phyloP scores from a whole-genome alignment of 2,329 filamentous ascomycete species.

The Pseudogymnoascus sp. region DNA sequence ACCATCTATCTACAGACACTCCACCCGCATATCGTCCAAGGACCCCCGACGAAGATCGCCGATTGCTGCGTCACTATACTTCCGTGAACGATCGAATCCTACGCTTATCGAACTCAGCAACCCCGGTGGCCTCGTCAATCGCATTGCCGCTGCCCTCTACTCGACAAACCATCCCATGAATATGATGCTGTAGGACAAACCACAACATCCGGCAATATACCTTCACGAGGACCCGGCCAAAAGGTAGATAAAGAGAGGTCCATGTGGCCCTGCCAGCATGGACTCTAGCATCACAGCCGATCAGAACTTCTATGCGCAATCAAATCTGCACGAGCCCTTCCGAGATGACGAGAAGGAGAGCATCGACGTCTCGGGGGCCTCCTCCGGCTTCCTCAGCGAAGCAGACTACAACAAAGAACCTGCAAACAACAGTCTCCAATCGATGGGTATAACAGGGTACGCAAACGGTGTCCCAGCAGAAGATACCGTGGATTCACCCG shows the following conservation, averaged over 20 bases:
- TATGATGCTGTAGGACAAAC: slow-evolving; percentile 4
- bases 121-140: not conserved
- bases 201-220: not conserved
- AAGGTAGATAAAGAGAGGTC: slow-evolving; percentile 1
- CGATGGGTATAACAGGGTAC: not conserved
- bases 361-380: not conserved
- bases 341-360: not conserved
- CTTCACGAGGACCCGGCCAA: slow-evolving; percentile 3
- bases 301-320: slow-evolving; percentile 27
- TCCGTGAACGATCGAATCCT: not conserved
- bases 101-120: not conserved
- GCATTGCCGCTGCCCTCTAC: not conserved
- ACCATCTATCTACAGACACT: not conserved
- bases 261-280: slow-evolving; percentile 22
- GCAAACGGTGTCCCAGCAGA: not conserved
- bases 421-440: not conserved
- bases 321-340: not conserved
- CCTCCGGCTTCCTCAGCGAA: not conserved
- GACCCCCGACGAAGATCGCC: slow-evolving; percentile 1
- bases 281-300: slow-evolving; percentile 27
- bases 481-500: slow-evolving; percentile 26
- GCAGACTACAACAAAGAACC: not conserved
- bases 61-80: not conserved
- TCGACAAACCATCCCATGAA: not conserved
- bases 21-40: not conserved